phyloP scores from a whole-genome alignment of 2,329 filamentous ascomycete species.

The Fusarium sp. region DNA sequence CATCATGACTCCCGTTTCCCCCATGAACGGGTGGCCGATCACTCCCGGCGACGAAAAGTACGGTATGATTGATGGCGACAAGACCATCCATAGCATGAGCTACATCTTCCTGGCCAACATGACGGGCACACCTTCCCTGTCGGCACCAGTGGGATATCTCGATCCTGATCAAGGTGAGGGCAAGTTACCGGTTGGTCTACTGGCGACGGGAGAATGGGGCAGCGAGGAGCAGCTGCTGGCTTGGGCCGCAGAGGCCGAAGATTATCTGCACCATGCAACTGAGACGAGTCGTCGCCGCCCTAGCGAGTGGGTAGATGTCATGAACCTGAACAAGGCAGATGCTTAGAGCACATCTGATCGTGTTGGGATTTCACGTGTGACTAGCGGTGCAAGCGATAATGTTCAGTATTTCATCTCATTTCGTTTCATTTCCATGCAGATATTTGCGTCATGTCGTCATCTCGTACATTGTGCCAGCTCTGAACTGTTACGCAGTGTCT shows the following conservation, averaged over 20 bases:
- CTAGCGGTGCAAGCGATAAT: background rate
- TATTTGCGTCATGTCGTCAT: background rate
- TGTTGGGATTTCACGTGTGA: background rate
- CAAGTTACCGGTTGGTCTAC: slow-evolving; percentile 69
- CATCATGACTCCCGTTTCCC: slow-evolving; percentile 82
- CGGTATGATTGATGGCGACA: slow-evolving; percentile 81
- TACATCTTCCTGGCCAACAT: slow-evolving; percentile 90
- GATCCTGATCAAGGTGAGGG: slow-evolving; percentile 68
- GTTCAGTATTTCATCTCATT: slow-evolving; percentile 7
- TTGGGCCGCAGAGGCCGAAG: slow-evolving; percentile 70
- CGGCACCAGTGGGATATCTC: slow-evolving; percentile 80
- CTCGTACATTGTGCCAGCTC: background rate
- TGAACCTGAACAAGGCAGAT: slow-evolving; percentile 47
- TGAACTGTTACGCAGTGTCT: background rate
- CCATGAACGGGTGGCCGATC: slow-evolving; percentile 80
- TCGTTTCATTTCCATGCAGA: background rate
- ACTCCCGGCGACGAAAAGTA: slow-evolving; percentile 70
- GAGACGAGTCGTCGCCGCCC: slow-evolving; percentile 64
- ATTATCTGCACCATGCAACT: slow-evolving; percentile 63
- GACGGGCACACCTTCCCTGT: slow-evolving; percentile 80
- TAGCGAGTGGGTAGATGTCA: slow-evolving; percentile 69
- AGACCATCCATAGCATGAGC: slow-evolving; percentile 81
- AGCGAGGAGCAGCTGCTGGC: slow-evolving; percentile 71
- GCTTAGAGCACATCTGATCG: background rate
- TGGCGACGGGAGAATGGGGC: slow-evolving; percentile 77